Percentiles rank a stretch among this genome's conserved stretches.
Conservation (phyloP, 164 flowering plant species). For the Magnolia kwangsiensis region DNA sequence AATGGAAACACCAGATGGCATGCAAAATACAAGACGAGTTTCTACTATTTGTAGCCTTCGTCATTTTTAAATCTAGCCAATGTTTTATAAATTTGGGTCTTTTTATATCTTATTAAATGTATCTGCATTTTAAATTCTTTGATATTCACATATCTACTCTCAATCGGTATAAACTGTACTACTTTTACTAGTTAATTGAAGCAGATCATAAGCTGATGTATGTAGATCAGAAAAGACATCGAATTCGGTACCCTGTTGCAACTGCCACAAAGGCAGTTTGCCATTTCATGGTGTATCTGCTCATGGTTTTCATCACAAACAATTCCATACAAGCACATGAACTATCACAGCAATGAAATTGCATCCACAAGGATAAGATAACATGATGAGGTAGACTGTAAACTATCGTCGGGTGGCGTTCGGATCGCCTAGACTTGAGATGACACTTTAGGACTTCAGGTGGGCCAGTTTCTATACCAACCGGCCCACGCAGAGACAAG, state of each 20-base stretch:
- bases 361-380: background rate
- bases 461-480: constrained; percentile 98
- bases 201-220: no score
- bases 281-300: background rate
- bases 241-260: background rate
- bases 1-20: no score
- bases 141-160: background rate
- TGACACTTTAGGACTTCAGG: constrained; percentile 19
- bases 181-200: no score
- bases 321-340: background rate
- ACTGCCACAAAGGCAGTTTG: background rate
- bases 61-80: background rate
- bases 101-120: background rate
- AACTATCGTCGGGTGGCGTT: background rate
- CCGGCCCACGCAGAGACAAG: constrained; percentile 99
- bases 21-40: background rate
- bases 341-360: background rate
- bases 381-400: background rate
- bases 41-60: no score
- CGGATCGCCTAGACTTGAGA: background rate
- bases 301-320: background rate
- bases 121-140: background rate
- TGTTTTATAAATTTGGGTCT: background rate
- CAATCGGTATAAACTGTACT: background rate
- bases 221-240: no score